phyloP scores from a whole-genome alignment of 306 rosid genomes.

The Prinsepia uniflora region DNA sequence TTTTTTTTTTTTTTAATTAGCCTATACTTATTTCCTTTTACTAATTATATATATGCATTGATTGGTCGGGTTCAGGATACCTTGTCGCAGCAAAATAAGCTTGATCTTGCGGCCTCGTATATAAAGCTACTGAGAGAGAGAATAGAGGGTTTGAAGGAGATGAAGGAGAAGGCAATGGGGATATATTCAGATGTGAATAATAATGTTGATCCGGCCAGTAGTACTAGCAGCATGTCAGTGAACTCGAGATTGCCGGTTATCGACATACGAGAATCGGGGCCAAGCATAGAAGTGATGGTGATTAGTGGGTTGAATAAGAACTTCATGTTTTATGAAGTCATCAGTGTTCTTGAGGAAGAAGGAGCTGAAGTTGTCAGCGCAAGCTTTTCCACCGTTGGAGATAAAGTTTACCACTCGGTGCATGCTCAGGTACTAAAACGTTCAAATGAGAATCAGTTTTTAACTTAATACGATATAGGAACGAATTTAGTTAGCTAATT shows the following conservation, averaged over 20 bases:
- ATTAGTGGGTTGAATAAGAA: constrained; percentile 46
- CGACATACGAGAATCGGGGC: constrained; percentile 47
- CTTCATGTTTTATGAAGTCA: constrained; percentile 52
- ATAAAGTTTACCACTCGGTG: constrained; percentile 45
- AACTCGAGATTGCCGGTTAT: constrained; percentile 35
- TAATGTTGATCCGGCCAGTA: too few species aligned
- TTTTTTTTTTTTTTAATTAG: too few species aligned
- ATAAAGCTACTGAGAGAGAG: constrained; percentile 46
- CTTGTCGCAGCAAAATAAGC: constrained; percentile 49
- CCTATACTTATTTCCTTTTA: too few species aligned
- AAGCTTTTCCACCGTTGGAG: constrained; percentile 35
- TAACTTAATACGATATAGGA: too few species aligned
- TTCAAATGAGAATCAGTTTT: not conserved
- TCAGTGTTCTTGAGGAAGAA: constrained; percentile 57
- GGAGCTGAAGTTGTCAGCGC: constrained; percentile 65
- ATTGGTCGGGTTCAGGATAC: constrained; percentile 23
- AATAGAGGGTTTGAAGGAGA: constrained; percentile 44
- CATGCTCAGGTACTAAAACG: constrained; percentile 56
- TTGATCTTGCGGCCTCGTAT: constrained; percentile 44
- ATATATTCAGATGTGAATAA: not conserved
- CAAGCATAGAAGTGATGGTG: constrained; percentile 47
- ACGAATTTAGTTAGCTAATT: too few species aligned
- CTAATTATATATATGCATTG: too few species aligned
- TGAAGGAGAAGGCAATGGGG: constrained; percentile 38
- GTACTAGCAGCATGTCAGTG: not conserved